These are phyloP conservation scores for Madurella mycetomatis DNA, from an alignment of 2,329 filamentous ascomycete genomes.

Conservation along the genomic window DNA sequence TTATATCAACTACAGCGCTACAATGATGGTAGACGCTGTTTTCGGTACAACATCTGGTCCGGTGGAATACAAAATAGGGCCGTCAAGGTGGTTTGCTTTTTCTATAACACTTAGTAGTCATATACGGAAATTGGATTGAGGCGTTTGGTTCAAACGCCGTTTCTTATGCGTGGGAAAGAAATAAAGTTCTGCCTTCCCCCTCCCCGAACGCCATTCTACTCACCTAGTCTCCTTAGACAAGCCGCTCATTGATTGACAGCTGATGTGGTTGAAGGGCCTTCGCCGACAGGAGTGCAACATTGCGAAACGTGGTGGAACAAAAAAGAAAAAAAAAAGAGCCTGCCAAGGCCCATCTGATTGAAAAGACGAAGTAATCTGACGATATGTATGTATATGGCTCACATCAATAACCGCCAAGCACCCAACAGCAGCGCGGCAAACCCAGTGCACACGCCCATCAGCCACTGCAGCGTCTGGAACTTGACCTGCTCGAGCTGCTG, in stretches of 20 bases:
- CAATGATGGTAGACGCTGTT: conserved; percentile 5
- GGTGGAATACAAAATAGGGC: conserved; percentile 7
- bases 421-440: conserved; percentile 63
- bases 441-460: conserved; percentile 78
- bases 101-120: background rate
- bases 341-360: background rate
- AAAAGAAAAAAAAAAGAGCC: too few species aligned
- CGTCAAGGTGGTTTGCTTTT: conserved; percentile 8
- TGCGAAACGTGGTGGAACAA: too few species aligned
- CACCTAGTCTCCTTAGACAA: background rate
- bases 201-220: background rate
- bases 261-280: too few species aligned
- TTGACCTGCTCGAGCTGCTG: conserved; percentile 97
- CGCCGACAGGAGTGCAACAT: too few species aligned
- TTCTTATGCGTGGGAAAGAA: background rate
- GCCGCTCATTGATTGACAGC: too few species aligned
- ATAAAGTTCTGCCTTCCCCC: background rate
- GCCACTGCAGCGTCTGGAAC: conserved; percentile 95
- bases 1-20: conserved; percentile 1
- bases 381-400: conserved; percentile 15
- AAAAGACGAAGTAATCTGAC: background rate
- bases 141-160: background rate
- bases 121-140: background rate
- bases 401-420: conserved; percentile 69
- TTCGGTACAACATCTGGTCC: conserved; percentile 5